Conservation (phyloP, 257 asterid genomes). For the Echium plantagineum region DNA sequence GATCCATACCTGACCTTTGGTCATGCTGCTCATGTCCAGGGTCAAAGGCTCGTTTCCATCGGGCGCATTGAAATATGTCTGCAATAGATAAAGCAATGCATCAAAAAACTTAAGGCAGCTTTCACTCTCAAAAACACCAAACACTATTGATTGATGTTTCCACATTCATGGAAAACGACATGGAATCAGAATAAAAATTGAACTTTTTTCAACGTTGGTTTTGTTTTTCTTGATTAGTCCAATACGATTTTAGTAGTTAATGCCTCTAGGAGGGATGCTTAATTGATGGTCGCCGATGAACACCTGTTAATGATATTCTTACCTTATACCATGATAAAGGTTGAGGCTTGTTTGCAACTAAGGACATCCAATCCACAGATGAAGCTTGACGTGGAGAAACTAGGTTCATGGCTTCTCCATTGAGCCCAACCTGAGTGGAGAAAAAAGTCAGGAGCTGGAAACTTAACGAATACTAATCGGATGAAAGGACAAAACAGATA, state of each 20-base stretch:
- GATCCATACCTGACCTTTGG: conserved; percentile 85
- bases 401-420: conserved; percentile 72
- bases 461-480: conserved; percentile 5
- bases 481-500: conserved; percentile 2
- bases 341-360: conserved; percentile 28
- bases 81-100: conserved; percentile 3
- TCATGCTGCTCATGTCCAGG: conserved; percentile 76
- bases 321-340: conserved; percentile 97
- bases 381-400: conserved; percentile 43
- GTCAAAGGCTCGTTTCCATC: conserved; percentile 66
- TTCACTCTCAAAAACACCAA: not conserved
- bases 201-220: not conserved
- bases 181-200: too few species aligned
- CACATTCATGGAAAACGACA: not conserved
- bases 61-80: conserved; percentile 78
- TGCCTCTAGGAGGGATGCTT: not conserved
- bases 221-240: not conserved
- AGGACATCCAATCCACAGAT: conserved; percentile 56
- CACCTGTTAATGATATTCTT: not conserved
- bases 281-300: not conserved
- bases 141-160: not conserved
- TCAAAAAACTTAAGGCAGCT: not conserved
- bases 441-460: not conserved
- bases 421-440: conserved; percentile 55
- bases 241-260: not conserved